phyloP scores from a whole-genome alignment of 2,329 filamentous ascomycete genomes.

The Xylogone sp. region DNA sequence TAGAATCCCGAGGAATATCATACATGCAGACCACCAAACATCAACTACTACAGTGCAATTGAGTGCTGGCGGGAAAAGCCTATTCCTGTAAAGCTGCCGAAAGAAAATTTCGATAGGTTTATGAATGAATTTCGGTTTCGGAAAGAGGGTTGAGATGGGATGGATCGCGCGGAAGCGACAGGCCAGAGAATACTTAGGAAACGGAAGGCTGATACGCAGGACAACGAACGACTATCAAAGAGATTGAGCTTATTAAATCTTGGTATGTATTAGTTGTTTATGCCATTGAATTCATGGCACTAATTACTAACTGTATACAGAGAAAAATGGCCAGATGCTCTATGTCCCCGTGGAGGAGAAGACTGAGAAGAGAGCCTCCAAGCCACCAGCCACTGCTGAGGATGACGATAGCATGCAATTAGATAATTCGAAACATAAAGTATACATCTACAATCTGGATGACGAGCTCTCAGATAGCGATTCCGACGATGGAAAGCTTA shows the following conservation, averaged over 20 bases:
- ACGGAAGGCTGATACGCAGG: constrained; percentile 56
- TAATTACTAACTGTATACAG: constrained; percentile 37
- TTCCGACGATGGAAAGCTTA: constrained; percentile 54
- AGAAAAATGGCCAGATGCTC: constrained; percentile 59
- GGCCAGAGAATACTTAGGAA: constrained; percentile 34
- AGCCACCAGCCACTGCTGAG: constrained; percentile 3
- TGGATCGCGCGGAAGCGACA: constrained; percentile 26
- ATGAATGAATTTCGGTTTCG: constrained; percentile 7
- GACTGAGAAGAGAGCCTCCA: constrained; percentile 11
- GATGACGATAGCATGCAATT: constrained; percentile 70
- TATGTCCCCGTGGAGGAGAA: constrained; percentile 59
- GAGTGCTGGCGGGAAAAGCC: not conserved
- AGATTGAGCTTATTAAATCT: constrained; percentile 77
- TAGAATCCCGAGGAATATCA: constrained; percentile 8
- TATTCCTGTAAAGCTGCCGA: constrained; percentile 1
- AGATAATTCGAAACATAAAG: constrained; percentile 77
- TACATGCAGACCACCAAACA: not conserved
- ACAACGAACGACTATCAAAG: constrained; percentile 77
- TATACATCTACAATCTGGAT: constrained; percentile 90
- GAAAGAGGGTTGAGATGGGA: constrained; percentile 14
- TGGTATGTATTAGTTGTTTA: constrained; percentile 49
- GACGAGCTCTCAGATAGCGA: constrained; percentile 74
- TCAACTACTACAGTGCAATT: not conserved
- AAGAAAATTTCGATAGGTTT: constrained; percentile 4
- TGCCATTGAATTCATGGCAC: constrained; percentile 6